These are phyloP conservation scores for Kitagawia praeruptora DNA, from an alignment of 129 eudicot species.

Conservation along the genomic window DNA sequence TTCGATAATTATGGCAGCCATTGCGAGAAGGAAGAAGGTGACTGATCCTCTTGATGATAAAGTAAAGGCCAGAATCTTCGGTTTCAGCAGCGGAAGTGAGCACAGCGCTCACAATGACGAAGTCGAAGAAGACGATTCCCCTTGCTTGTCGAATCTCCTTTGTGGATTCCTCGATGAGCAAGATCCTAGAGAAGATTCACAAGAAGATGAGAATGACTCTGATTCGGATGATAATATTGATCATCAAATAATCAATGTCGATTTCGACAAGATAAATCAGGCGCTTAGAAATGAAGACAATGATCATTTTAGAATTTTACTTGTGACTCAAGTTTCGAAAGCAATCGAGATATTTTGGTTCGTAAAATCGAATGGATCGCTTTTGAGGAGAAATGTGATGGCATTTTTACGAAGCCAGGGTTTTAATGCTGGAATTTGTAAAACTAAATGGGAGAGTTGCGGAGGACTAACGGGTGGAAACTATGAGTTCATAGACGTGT, in stretches of 20 bases:
- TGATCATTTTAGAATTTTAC: constrained; percentile 35
- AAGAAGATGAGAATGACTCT: constrained; percentile 18
- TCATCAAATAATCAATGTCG: constrained; percentile 16
- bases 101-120: constrained; percentile 40
- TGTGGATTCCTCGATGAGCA: constrained; percentile 30
- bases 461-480: constrained; percentile 68
- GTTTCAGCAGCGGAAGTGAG: constrained; percentile 52
- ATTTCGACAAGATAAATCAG: constrained; percentile 6
- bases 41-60: constrained; percentile 60
- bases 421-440: constrained; percentile 76
- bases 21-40: constrained; percentile 38
- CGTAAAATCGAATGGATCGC: constrained; percentile 18
- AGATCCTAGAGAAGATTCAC: neutral
- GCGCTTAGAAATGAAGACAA: constrained; percentile 10
- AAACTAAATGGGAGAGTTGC: constrained; percentile 54
- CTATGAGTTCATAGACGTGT: constrained; percentile 74
- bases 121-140: constrained; percentile 17
- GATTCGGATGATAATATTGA: constrained; percentile 23
- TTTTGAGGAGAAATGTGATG: constrained; percentile 50
- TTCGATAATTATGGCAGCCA: constrained; percentile 27
- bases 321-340: constrained; percentile 26
- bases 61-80: constrained; percentile 50
- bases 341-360: constrained; percentile 35
- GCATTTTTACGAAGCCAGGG: constrained; percentile 41
- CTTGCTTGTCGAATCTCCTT: constrained; percentile 57